Percentiles rank a stretch among this genome's conserved stretches.
These are phyloP conservation scores for Scedosporium dehoogii DNA, from an alignment of 2,329 filamentous ascomycete genomes.

Conservation along the genomic window DNA sequence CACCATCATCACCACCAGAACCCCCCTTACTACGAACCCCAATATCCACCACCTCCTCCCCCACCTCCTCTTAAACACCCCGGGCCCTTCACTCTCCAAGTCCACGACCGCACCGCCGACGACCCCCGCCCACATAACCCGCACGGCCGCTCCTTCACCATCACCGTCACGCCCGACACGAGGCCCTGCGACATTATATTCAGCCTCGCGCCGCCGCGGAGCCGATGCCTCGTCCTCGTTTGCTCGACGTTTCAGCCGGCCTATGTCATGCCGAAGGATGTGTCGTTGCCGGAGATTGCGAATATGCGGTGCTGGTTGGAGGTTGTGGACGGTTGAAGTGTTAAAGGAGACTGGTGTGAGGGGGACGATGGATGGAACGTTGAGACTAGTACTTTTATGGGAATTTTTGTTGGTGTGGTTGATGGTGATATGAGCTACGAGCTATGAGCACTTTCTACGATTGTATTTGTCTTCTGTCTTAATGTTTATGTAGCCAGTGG, in stretches of 20 bases:
- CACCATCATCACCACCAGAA: neutral
- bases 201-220: conserved; percentile 4
- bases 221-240: conserved; percentile 1
- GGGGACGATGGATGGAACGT: neutral
- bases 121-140: neutral
- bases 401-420: no score
- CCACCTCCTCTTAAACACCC: neutral
- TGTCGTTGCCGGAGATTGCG: neutral
- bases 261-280: neutral
- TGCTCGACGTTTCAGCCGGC: neutral
- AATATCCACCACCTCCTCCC: neutral
- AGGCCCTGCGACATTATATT: neutral
- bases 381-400: no score
- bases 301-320: conserved; percentile 4
- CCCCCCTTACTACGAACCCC: neutral
- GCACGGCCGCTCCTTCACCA: conserved; percentile 2
- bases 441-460: no score
- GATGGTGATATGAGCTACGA: no score
- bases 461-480: no score
- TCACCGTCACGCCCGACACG: conserved; percentile 3
- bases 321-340: neutral
- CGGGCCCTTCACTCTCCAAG: neutral
- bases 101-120: neutral
- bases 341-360: neutral
- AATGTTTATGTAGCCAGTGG: no score